These are phyloP conservation scores for Rhizopus sp. DNA, from an alignment of 371 early-diverging fungal species.

Conservation along the genomic window DNA sequence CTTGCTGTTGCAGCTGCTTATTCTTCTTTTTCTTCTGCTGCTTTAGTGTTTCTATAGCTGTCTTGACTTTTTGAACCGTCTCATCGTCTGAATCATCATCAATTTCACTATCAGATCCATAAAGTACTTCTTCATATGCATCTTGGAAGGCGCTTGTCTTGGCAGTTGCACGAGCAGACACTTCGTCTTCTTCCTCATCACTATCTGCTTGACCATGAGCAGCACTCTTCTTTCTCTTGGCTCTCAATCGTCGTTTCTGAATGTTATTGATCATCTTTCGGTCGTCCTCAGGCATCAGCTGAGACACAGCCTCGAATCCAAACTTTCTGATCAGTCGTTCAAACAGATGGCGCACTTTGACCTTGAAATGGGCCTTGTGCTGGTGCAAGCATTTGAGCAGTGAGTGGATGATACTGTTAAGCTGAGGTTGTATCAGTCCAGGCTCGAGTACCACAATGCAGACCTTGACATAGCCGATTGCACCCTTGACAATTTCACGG, in stretches of 20 bases:
- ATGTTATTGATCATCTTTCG: slow-evolving; percentile 89
- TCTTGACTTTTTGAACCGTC: slow-evolving; percentile 30
- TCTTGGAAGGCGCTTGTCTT: slow-evolving; percentile 63
- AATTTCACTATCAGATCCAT: slow-evolving; percentile 90
- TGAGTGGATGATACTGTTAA: slow-evolving; percentile 62
- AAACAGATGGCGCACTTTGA: slow-evolving; percentile 89
- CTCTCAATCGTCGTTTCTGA: slow-evolving; percentile 85
- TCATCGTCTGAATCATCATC: slow-evolving; percentile 69
- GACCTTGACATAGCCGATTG: slow-evolving; percentile 94
- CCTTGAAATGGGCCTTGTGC: slow-evolving; percentile 87
- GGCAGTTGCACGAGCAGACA: slow-evolving; percentile 36
- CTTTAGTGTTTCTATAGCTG: slow-evolving; percentile 31
- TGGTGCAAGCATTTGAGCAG: slow-evolving; percentile 85
- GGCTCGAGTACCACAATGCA: slow-evolving; percentile 78
- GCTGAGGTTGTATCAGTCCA: slow-evolving; percentile 66
- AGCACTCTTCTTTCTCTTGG: slow-evolving; percentile 75
- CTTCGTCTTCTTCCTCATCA: slow-evolving; percentile 53
- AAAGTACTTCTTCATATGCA: slow-evolving; percentile 88
- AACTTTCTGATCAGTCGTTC: slow-evolving; percentile 91
- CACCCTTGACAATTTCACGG: slow-evolving; percentile 91
- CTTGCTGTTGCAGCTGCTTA: slow-evolving; percentile 14
- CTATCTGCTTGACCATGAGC: slow-evolving; percentile 38
- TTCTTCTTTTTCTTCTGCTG: slow-evolving; percentile 52
- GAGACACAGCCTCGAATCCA: slow-evolving; percentile 72
- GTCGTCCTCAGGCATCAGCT: slow-evolving; percentile 87